Evolutionary conservation across 2,329 filamentous ascomycete species (phyloP).

Genomic region (Phyllosticta citriasiana): DNA sequence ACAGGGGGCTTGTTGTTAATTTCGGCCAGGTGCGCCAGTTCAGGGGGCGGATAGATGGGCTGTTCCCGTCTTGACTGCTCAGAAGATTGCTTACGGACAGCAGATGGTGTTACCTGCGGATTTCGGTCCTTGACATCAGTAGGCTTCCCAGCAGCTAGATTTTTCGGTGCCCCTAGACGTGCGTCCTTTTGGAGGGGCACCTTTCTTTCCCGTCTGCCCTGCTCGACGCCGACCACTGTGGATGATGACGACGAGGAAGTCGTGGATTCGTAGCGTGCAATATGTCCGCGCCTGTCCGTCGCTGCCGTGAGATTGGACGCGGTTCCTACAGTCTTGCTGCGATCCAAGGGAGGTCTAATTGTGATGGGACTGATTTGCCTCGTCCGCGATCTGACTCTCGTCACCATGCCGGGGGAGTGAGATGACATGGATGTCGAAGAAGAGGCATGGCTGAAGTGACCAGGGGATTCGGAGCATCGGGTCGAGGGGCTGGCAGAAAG

Average conservation of each 20-base stretch:
- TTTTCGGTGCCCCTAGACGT: neutral
- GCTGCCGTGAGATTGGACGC: conserved; percentile 19
- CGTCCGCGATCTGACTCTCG: conserved; percentile 32
- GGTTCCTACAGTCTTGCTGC: conserved; percentile 46
- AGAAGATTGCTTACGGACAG: conserved; percentile 12
- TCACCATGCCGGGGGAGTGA: conserved; percentile 55
- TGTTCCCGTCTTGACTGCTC: neutral
- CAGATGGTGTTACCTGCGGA: conserved; percentile 8
- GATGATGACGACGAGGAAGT: conserved; percentile 65
- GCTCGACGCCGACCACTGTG: conserved; percentile 43
- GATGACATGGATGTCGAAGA: conserved; percentile 72
- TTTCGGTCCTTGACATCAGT: conserved; percentile 19
- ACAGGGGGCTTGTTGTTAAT: neutral
- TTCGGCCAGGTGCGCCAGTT: conserved; percentile 51
- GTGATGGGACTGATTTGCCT: conserved; percentile 47
- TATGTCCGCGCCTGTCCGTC: conserved; percentile 48
- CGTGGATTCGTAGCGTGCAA: conserved; percentile 57
- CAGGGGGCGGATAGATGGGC: conserved; percentile 24
- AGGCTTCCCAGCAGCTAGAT: neutral
- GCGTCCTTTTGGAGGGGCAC: neutral
- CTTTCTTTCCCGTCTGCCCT: conserved; percentile 31
- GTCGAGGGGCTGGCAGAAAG: conserved; percentile 66
- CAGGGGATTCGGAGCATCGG: conserved; percentile 62
- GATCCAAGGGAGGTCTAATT: conserved; percentile 50
- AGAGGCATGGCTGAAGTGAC: conserved; percentile 64